These are phyloP conservation scores for Saprolegnia diclina DNA, from an alignment of 352 stramenopile species.

Conservation along the genomic window DNA sequence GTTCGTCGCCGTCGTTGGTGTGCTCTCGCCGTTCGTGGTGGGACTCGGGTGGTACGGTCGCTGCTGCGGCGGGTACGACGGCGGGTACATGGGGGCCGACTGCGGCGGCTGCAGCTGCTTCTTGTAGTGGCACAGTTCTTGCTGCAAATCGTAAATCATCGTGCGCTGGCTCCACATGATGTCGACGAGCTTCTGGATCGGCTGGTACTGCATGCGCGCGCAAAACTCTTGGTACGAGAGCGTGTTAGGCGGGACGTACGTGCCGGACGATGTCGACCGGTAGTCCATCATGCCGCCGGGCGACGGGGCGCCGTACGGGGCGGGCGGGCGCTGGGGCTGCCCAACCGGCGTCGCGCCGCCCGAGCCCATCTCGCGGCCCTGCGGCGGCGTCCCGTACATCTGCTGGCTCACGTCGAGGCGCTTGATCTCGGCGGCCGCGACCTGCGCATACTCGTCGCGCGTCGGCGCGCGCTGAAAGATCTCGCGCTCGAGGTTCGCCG, in stretches of 20 bases:
- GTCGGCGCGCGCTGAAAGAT: conserved; percentile 1
- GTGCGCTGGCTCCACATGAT: conserved; percentile 27
- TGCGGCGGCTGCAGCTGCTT: conserved; percentile 11
- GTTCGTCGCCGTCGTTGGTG: not conserved
- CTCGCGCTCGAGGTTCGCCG: conserved; percentile 7
- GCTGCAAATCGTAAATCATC: conserved; percentile 26
- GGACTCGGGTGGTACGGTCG: not conserved
- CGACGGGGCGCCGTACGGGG: not conserved
- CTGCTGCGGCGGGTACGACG: not conserved
- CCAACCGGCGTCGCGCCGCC: not conserved
- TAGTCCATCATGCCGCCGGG: conserved; percentile 8
- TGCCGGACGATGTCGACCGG: not conserved
- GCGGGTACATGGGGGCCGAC: not conserved
- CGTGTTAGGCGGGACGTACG: not conserved
- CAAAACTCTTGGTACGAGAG: conserved; percentile 26
- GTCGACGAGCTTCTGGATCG: conserved; percentile 24
- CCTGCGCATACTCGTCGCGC: conserved; percentile 17
- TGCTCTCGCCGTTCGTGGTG: not conserved
- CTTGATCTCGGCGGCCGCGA: conserved; percentile 16
- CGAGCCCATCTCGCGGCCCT: not conserved
- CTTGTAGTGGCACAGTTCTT: conserved; percentile 16
- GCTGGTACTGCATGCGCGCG: conserved; percentile 22
- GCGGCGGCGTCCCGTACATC: conserved; percentile 20
- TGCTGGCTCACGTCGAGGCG: conserved; percentile 25
- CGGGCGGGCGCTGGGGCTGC: not conserved